phyloP scores from a whole-genome alignment of 163 green algal genomes.

The Chloromonas sp. region DNA sequence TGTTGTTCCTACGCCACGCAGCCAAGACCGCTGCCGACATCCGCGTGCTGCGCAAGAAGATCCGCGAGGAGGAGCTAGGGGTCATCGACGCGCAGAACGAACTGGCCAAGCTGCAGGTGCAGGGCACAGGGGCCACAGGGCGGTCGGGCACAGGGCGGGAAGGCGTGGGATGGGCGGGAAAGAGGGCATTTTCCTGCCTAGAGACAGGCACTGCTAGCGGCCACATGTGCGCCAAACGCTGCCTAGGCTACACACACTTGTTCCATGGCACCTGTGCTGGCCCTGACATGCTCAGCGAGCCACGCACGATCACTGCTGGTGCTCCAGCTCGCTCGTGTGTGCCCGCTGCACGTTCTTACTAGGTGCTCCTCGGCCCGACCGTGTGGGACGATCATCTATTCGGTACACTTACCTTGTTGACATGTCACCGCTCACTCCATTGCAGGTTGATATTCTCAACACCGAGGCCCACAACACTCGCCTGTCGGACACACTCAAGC shows the following conservation, averaged over 20 bases:
- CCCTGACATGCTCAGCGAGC: too few species aligned
- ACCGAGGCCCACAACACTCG: conserved; percentile 68
- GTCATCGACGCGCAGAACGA: conserved; percentile 75
- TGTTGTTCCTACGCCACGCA: background rate
- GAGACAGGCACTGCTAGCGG: too few species aligned
- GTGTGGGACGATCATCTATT: too few species aligned
- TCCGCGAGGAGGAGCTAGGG: conserved; percentile 58
- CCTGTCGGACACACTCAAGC: conserved; percentile 63
- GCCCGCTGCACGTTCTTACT: too few species aligned
- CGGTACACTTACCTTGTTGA: too few species aligned
- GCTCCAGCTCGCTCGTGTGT: too few species aligned
- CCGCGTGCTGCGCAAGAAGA: conserved; percentile 31
- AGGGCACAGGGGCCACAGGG: background rate
- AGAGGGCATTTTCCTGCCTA: too few species aligned
- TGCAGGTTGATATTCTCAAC: conserved; percentile 73
- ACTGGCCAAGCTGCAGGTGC: conserved; percentile 65
- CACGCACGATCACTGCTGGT: too few species aligned
- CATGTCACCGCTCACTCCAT: background rate
- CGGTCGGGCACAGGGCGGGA: background rate
- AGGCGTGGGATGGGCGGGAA: background rate
- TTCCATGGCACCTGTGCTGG: too few species aligned
- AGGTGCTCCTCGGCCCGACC: too few species aligned
- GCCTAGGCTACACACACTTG: too few species aligned
- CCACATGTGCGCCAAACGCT: too few species aligned
- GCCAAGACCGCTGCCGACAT: conserved; percentile 63